Conservation (phyloP, 2,329 filamentous ascomycete genomes). For the Talaromyces sp. region DNA sequence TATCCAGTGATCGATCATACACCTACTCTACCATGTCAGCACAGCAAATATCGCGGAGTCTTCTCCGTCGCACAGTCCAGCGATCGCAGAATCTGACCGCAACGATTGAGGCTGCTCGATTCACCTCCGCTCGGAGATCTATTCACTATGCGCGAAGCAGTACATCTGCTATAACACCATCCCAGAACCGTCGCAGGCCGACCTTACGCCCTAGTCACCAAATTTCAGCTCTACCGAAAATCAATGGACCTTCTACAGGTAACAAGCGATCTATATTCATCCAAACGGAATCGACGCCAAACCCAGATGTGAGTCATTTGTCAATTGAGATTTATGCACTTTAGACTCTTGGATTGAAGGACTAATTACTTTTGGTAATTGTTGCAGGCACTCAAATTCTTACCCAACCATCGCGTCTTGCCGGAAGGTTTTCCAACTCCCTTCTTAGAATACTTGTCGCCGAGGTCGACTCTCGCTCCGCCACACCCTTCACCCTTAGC, state of each 20-base stretch:
- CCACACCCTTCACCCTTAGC: constrained; percentile 90
- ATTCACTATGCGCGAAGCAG: constrained; percentile 34
- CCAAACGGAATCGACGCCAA: constrained; percentile 91
- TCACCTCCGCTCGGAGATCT: constrained; percentile 24
- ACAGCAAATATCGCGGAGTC: constrained; percentile 31
- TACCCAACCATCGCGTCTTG: constrained; percentile 83
- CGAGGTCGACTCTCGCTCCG: constrained; percentile 80
- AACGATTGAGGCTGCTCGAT: constrained; percentile 23
- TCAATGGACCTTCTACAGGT: constrained; percentile 39
- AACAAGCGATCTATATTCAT: constrained; percentile 83
- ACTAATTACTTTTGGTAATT: background rate
- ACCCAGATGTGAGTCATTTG: constrained; percentile 65
- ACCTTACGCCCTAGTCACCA: constrained; percentile 44
- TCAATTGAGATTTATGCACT: background rate
- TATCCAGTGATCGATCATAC: background rate
- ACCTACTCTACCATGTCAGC: constrained; percentile 28
- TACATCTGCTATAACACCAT: constrained; percentile 48
- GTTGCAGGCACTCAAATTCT: constrained; percentile 76
- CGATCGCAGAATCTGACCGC: constrained; percentile 23
- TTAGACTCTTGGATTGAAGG: background rate
- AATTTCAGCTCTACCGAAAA: constrained; percentile 33
- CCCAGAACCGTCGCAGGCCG: constrained; percentile 46
- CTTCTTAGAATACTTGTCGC: constrained; percentile 88
- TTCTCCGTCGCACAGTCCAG: constrained; percentile 32
- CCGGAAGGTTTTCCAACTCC: constrained; percentile 68